Conservation (phyloP, 768 basidiomycete species). For the Lentinula boryana region DNA sequence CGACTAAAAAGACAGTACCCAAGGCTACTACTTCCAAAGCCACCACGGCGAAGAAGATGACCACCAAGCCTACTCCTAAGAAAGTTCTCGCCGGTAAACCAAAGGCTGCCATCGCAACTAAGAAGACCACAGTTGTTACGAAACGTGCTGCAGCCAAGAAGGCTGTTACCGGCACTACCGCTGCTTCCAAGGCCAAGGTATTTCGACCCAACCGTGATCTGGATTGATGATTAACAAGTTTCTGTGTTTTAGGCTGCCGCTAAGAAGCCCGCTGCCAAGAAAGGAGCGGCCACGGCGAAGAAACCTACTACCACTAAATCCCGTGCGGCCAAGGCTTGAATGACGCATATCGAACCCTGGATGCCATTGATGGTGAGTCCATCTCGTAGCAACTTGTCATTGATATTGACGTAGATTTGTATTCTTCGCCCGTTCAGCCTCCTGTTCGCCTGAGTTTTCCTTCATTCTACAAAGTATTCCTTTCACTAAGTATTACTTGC, state of each 20-base stretch:
- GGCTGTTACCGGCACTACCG: constrained; percentile 45
- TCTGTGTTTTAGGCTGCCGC: constrained; percentile 14
- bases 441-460: constrained; percentile 11
- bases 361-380: background rate
- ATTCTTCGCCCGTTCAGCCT: background rate
- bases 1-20: constrained; percentile 18
- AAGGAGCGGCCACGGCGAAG: constrained; percentile 11
- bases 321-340: constrained; percentile 21
- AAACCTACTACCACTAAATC: constrained; percentile 22
- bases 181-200: constrained; percentile 29
- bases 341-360: background rate
- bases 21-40: constrained; percentile 35
- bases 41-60: constrained; percentile 22
- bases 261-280: constrained; percentile 28
- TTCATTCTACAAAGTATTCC: constrained; percentile 13
- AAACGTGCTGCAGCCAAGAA: constrained; percentile 61
- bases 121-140: constrained; percentile 28
- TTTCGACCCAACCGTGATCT: background rate
- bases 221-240: background rate
- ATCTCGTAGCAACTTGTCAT: background rate
- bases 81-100: constrained; percentile 23
- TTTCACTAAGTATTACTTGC: background rate
- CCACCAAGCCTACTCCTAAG: constrained; percentile 23
- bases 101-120: constrained; percentile 32
- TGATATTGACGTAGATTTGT: background rate